phyloP scores from a whole-genome alignment of 106 monocot species.

The Gastrodia elata region DNA sequence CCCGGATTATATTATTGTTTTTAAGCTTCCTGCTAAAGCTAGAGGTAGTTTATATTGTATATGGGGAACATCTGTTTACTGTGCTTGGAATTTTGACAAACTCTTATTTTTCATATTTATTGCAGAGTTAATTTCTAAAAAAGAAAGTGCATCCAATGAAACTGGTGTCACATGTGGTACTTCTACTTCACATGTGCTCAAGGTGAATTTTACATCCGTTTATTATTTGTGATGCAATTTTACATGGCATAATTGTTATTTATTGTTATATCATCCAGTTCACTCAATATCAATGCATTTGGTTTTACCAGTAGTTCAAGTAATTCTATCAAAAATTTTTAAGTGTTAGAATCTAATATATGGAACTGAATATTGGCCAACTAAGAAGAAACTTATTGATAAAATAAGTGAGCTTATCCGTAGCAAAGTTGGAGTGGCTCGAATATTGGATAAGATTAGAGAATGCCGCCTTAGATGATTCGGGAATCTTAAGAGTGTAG shows the following conservation, averaged over 20 bases:
- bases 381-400: no score
- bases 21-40: conserved; percentile 41
- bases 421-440: no score
- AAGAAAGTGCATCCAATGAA: conserved; percentile 38
- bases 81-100: not conserved
- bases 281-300: not conserved
- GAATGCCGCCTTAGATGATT: no score
- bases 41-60: conserved; percentile 36
- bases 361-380: no score
- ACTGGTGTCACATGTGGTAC: conserved; percentile 23
- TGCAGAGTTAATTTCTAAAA: conserved; percentile 49
- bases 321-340: not conserved
- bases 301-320: not conserved
- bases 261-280: not conserved
- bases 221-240: not conserved
- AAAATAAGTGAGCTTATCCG: no score
- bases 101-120: not conserved
- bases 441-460: no score
- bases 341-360: not conserved
- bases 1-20: conserved; percentile 54
- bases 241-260: not conserved
- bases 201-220: not conserved
- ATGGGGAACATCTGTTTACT: not conserved
- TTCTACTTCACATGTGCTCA: not conserved
- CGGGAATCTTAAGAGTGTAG: no score